Percentiles rank a stretch among this genome's conserved stretches.
phyloP scores from a whole-genome alignment of 495 filamentous ascomycete species.

The Penicillium maclennaniae region DNA sequence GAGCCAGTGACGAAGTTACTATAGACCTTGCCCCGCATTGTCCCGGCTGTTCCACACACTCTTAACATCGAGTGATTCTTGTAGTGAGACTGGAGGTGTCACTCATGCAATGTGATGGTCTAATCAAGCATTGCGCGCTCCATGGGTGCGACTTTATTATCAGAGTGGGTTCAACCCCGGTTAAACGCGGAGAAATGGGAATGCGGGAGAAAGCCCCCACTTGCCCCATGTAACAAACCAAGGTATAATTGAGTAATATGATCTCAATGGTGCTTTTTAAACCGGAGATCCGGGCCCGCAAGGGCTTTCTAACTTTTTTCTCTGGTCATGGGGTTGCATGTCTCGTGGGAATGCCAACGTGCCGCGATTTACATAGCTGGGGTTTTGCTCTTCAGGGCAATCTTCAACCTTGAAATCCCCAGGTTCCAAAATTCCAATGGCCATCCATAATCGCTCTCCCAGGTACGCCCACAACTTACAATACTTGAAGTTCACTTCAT shows the following conservation, averaged over 20 bases:
- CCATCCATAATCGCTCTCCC: background rate
- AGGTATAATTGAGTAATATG: conserved; percentile 12
- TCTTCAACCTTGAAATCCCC: background rate
- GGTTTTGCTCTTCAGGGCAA: background rate
- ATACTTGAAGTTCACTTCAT: no score
- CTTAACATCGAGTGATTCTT: no score
- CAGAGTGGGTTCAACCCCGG: background rate
- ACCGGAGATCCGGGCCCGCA: background rate
- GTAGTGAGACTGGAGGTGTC: no score
- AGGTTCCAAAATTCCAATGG: background rate
- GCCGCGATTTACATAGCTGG: background rate
- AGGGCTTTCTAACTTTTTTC: conserved; percentile 4
- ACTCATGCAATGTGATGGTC: no score
- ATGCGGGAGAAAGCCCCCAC: conserved; percentile 2
- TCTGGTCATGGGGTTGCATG: background rate
- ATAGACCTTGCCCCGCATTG: no score
- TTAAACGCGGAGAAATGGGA: conserved; percentile 10
- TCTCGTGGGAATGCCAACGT: background rate
- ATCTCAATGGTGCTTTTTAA: conserved; percentile 1
- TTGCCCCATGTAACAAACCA: conserved; percentile 7
- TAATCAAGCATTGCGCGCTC: no score
- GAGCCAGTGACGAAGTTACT: no score
- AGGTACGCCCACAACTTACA: background rate
- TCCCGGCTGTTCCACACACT: no score
- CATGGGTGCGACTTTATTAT: background rate